Conservation (phyloP, 140 eudicot genomes). For the Bidens hawaiensis region DNA sequence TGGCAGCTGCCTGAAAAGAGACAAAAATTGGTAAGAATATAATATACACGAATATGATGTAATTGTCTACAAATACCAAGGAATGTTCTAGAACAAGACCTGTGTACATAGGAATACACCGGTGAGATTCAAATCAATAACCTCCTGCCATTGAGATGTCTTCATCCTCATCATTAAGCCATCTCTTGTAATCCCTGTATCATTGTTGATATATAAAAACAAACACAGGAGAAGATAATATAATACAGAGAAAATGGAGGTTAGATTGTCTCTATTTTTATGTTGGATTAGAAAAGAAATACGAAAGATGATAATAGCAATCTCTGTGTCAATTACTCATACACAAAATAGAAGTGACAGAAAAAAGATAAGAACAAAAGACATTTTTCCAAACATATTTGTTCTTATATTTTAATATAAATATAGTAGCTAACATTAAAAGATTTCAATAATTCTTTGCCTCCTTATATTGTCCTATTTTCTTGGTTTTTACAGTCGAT, state of each 20-base stretch:
- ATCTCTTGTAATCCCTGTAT: slow-evolving; percentile 90
- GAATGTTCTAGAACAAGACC: slow-evolving; percentile 37
- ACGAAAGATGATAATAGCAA: not conserved
- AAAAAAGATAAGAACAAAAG: not conserved
- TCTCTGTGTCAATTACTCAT: not conserved
- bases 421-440: too few species aligned
- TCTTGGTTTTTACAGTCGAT: slow-evolving; percentile 2
- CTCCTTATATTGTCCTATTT: not conserved
- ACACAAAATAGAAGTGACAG: not conserved
- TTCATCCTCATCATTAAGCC: slow-evolving; percentile 95
- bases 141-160: slow-evolving; percentile 91
- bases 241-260: slow-evolving; percentile 1
- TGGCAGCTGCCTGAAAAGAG: slow-evolving; percentile 85
- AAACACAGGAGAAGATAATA: not conserved
- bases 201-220: not conserved
- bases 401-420: too few species aligned
- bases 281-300: slow-evolving; percentile 6
- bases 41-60: not conserved
- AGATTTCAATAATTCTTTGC: not conserved
- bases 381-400: not conserved
- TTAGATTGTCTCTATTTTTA: not conserved
- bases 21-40: slow-evolving; percentile 12
- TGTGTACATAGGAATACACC: slow-evolving; percentile 94
- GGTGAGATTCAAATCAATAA: slow-evolving; percentile 91
- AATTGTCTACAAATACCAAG: not conserved